These are phyloP conservation scores for Solanum pimpinellifolium DNA, from an alignment of 257 asterid genomes.

Conservation along the genomic window DNA sequence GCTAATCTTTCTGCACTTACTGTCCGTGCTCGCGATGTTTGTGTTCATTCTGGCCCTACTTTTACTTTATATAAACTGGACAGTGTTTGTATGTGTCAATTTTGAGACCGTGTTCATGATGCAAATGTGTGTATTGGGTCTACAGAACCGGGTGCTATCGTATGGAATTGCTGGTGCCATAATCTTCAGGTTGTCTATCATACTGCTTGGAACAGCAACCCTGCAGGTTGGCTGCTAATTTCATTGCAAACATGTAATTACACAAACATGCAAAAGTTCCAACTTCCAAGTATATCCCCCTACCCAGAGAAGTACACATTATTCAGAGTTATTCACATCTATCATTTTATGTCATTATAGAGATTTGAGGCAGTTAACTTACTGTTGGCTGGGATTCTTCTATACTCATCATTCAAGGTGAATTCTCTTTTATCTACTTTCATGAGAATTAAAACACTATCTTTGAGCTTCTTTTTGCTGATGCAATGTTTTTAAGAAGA, in stretches of 20 bases:
- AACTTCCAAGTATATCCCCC: background rate
- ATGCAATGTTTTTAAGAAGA: background rate
- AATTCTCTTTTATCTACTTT: slow-evolving; percentile 3
- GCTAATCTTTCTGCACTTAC: slow-evolving; percentile 3
- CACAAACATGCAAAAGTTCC: slow-evolving; percentile 5
- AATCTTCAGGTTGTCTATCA: slow-evolving; percentile 65
- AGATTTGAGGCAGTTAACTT: slow-evolving; percentile 75
- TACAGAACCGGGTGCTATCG: slow-evolving; percentile 79
- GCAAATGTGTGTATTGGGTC: slow-evolving; percentile 11
- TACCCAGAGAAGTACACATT: background rate
- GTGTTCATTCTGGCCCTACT: slow-evolving; percentile 3
- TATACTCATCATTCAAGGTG: slow-evolving; percentile 93
- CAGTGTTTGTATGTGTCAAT: background rate
- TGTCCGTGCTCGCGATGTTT: background rate
- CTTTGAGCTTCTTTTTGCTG: background rate
- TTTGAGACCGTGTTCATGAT: slow-evolving; percentile 1
- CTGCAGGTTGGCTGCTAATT: slow-evolving; percentile 60
- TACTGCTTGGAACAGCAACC: slow-evolving; percentile 93
- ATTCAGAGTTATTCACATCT: background rate
- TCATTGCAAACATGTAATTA: background rate
- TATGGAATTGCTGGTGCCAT: slow-evolving; percentile 97
- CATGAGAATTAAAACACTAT: background rate
- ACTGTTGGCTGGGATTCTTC: slow-evolving; percentile 61
- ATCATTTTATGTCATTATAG: slow-evolving; percentile 23
- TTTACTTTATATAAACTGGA: slow-evolving; percentile 1